Evolutionary conservation across 2,329 filamentous ascomycete genomes (phyloP).

Genomic region (Alternaria tenuissima): DNA sequence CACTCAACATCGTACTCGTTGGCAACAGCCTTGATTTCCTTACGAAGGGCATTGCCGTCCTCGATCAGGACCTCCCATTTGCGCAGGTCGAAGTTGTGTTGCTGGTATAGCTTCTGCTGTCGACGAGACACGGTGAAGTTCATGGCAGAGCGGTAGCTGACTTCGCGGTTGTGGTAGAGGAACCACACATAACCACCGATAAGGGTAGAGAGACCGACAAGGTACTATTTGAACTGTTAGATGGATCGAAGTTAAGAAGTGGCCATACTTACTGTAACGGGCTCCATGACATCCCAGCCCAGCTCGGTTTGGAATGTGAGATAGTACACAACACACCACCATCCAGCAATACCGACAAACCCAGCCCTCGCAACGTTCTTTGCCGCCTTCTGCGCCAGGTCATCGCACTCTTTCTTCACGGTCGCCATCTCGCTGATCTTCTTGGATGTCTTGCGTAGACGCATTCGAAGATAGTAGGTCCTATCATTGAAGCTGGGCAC

Average conservation of each 20-base stretch:
- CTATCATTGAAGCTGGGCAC: constrained; percentile 89
- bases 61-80: constrained; percentile 82
- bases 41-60: constrained; percentile 78
- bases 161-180: constrained; percentile 87
- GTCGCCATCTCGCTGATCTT: constrained; percentile 74
- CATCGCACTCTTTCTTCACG: constrained; percentile 83
- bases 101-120: constrained; percentile 78
- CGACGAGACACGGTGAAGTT: constrained; percentile 84
- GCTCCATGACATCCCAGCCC: constrained; percentile 92
- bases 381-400: constrained; percentile 76
- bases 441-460: constrained; percentile 74
- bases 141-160: constrained; percentile 85
- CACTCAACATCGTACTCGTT: constrained; percentile 91
- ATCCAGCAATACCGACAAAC: constrained; percentile 74
- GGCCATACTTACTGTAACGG: constrained; percentile 67
- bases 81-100: constrained; percentile 75
- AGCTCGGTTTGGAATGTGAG: constrained; percentile 74
- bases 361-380: constrained; percentile 82
- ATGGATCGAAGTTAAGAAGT: not conserved
- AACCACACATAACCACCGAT: constrained; percentile 96
- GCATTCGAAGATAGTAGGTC: constrained; percentile 85
- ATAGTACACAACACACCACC: constrained; percentile 83
- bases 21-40: constrained; percentile 81
- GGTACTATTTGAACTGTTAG: constrained; percentile 60
- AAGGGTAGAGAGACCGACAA: constrained; percentile 83